Conservation (phyloP, 2,329 filamentous ascomycete species). For the Penicillium sumatraense region DNA sequence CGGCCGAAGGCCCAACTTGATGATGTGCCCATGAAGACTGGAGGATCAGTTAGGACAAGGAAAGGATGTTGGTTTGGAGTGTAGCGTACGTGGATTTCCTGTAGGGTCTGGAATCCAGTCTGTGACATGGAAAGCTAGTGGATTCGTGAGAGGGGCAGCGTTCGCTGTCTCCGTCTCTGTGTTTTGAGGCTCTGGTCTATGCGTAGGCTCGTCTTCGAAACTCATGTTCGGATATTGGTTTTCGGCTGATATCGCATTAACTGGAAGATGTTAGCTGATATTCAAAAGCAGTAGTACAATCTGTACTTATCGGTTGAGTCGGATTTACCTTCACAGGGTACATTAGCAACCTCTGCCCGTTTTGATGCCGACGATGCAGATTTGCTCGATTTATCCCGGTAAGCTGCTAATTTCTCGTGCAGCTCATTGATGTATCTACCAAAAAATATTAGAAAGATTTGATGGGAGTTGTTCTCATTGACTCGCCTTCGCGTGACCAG, state of each 20-base stretch:
- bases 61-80: too few species aligned
- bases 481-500: conserved; percentile 1
- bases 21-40: conserved; percentile 59
- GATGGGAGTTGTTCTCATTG: not conserved
- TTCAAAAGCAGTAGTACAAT: too few species aligned
- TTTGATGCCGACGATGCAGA: too few species aligned
- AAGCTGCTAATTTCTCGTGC: not conserved
- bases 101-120: conserved; percentile 11
- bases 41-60: too few species aligned
- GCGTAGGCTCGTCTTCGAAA: too few species aligned
- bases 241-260: too few species aligned
- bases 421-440: conserved; percentile 8
- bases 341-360: too few species aligned
- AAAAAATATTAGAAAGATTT: too few species aligned
- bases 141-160: conserved; percentile 11
- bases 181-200: too few species aligned
- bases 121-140: conserved; percentile 15
- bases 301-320: too few species aligned
- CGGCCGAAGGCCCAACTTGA: conserved; percentile 61
- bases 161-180: not conserved
- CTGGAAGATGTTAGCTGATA: too few species aligned
- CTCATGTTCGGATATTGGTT: too few species aligned
- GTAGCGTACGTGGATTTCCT: conserved; percentile 4
- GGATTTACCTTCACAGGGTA: not conserved
- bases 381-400: not conserved